Conservation (phyloP, 768 basidiomycete species). For the Hysterangium stoloniferum region DNA sequence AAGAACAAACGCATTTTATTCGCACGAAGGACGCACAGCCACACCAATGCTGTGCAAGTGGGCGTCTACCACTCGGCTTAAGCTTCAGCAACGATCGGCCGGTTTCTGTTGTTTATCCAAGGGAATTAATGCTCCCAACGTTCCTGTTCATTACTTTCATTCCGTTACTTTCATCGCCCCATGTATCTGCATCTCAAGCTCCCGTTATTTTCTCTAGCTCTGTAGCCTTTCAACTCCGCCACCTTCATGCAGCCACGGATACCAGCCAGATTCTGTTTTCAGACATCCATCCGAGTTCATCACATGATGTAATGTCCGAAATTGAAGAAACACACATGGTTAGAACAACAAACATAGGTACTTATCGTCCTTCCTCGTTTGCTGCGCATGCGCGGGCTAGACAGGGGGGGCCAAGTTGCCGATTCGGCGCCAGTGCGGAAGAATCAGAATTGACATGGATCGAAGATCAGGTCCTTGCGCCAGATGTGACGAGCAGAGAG, state of each 20-base stretch:
- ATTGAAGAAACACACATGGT: conserved; percentile 33
- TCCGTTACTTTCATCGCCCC: no score
- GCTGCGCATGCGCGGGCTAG: conserved; percentile 28
- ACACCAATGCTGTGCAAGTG: no score
- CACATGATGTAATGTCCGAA: conserved; percentile 15
- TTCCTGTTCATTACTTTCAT: not conserved
- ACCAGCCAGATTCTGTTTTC: conserved; percentile 51
- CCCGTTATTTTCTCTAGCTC: no score
- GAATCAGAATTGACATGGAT: conserved; percentile 48
- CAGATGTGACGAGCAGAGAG: conserved; percentile 64
- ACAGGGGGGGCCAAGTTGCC: conserved; percentile 31
- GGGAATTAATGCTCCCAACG: conserved; percentile 2
- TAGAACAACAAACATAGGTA: conserved; percentile 29
- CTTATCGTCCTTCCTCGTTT: conserved; percentile 41
- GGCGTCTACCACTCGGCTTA: no score
- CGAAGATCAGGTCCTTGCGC: conserved; percentile 52
- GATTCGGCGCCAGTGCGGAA: not conserved
- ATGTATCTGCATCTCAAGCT: no score
- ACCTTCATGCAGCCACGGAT: conserved; percentile 51
- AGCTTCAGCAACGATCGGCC: no score
- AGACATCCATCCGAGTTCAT: conserved; percentile 34
- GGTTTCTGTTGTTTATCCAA: no score
- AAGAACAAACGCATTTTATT: no score
- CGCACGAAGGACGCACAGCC: no score
- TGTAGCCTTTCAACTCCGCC: conserved; percentile 56